Percentiles rank a stretch among this genome's conserved stretches.
Evolutionary conservation across 768 basidiomycete species (phyloP).

Genomic region (Mycena leptocephala): DNA sequence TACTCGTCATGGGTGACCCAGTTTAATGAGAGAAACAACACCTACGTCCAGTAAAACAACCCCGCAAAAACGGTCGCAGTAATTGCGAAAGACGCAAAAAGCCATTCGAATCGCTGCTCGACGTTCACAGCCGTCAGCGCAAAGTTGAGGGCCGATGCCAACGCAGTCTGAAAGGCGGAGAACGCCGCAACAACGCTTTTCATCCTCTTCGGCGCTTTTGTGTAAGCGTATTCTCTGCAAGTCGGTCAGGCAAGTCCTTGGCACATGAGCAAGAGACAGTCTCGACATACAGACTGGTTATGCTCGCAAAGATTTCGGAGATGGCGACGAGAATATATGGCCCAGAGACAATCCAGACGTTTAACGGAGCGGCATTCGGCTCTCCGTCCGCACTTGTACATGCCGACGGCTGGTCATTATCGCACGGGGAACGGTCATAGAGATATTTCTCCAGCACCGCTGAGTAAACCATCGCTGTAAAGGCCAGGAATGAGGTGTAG

Average conservation of each 20-base stretch:
- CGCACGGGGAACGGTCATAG: slow-evolving; percentile 61
- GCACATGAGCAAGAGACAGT: not conserved
- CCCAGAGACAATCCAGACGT: slow-evolving; percentile 68
- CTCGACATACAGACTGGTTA: slow-evolving; percentile 58
- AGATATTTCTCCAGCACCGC: slow-evolving; percentile 65
- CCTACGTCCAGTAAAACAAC: too few species aligned
- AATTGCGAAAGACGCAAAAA: too few species aligned
- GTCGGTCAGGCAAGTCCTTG: too few species aligned
- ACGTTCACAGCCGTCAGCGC: too few species aligned
- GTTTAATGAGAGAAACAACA: too few species aligned
- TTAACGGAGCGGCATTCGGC: slow-evolving; percentile 56
- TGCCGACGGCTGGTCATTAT: slow-evolving; percentile 55
- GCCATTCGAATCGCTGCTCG: too few species aligned
- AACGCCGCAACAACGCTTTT: slow-evolving; percentile 74
- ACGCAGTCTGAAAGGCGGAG: slow-evolving; percentile 65
- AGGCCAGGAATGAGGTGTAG: too few species aligned
- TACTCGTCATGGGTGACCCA: too few species aligned
- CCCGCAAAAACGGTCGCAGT: too few species aligned
- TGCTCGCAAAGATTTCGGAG: too few species aligned
- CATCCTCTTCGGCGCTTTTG: slow-evolving; percentile 76
- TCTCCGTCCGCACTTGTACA: slow-evolving; percentile 48
- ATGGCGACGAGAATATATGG: slow-evolving; percentile 73
- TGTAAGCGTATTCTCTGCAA: slow-evolving; percentile 59
- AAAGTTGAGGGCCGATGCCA: too few species aligned
- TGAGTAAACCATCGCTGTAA: slow-evolving; percentile 66